Base-by-base conservation (phyloP, 805 yeast genomes). In the Saccharomycopsis babjevae region DNA sequence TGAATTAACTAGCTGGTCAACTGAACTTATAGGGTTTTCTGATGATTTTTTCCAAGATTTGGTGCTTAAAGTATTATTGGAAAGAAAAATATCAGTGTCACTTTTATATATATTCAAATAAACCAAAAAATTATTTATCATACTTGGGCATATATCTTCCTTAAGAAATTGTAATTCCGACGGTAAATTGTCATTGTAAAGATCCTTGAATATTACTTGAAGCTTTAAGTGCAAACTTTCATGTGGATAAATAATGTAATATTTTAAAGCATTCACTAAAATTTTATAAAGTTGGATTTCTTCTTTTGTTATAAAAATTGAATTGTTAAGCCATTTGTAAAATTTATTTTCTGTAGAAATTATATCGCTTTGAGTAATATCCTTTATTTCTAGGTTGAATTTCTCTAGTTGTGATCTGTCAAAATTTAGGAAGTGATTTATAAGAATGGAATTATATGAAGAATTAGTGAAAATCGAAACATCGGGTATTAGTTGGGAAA, bases 241-340 rank as follows among this genome's bases (percentile, higher is more conserved):
- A 66, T 74, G 73, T 15, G 77, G 76, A 60, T 73, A 68, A 22
- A 67, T 63, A 7, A 73, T 68, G 13, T 70, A 65, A 52, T 67
- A 70, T 57, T 70, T 70, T 36, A 74, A 66, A 30, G 69, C 63
- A 15, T 64, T 57, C 11, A 73, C 64, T 8, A 73, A 59, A 8
- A 62, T 58, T n/a, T 57, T 61, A 50, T 69, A 69, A 15, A 59
- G 55, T 1, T 57, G 57, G 46, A 66, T 67, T 25, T 66, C 65
- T 42, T 68, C 58, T 4, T 65, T 60, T 16, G 62, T 62, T 32
- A 59, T 56, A 38, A 69, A 60, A 11, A 67, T 54, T 16, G 65
- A 64, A 11, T 60, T 43, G 58, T 67, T 70, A 5, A 66, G 15
- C 64, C 61, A 61, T 61, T 66, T 34, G 52, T 57, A 22, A 55